phyloP scores from a whole-genome alignment of 2,329 filamentous ascomycete genomes.

The Xylaria sp. region DNA sequence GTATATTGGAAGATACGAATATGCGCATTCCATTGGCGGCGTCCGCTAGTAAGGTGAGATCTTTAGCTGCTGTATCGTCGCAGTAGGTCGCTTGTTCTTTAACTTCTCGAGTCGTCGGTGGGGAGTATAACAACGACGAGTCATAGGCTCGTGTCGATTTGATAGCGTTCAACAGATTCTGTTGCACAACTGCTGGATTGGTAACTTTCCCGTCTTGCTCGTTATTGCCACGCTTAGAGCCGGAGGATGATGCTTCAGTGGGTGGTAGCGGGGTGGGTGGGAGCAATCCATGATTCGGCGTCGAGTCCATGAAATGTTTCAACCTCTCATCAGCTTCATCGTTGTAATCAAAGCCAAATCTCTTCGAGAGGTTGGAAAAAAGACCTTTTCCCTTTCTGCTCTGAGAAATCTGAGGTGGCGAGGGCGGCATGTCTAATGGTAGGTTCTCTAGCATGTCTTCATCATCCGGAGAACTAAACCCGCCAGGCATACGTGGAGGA shows the following conservation, averaged over 20 bases:
- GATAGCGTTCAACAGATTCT: constrained; percentile 82
- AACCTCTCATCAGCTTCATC: constrained; percentile 57
- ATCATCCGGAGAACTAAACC: constrained; percentile 61
- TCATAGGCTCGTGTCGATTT: constrained; percentile 81
- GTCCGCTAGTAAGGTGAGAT: constrained; percentile 77
- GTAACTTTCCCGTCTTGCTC: constrained; percentile 64
- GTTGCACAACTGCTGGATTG: constrained; percentile 69
- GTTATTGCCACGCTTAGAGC: constrained; percentile 38
- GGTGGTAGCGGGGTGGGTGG: constrained; percentile 40
- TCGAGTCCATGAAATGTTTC: constrained; percentile 58
- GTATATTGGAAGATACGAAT: constrained; percentile 71
- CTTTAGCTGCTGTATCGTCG: constrained; percentile 78
- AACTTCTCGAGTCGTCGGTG: constrained; percentile 76
- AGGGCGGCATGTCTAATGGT: constrained; percentile 34
- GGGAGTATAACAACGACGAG: constrained; percentile 76
- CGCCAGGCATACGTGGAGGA: constrained; percentile 74
- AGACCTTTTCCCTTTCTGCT: constrained; percentile 65
- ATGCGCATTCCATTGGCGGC: constrained; percentile 78
- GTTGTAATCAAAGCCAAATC: constrained; percentile 72
- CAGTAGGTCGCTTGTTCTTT: constrained; percentile 89
- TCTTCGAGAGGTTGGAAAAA: constrained; percentile 75
- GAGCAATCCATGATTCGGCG: constrained; percentile 38
- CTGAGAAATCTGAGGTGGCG: constrained; percentile 51
- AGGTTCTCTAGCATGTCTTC: constrained; percentile 6
- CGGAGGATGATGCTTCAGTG: constrained; percentile 39